Base-by-base conservation (phyloP, 1,139 yeast species). In the Candida albicans region DNA sequence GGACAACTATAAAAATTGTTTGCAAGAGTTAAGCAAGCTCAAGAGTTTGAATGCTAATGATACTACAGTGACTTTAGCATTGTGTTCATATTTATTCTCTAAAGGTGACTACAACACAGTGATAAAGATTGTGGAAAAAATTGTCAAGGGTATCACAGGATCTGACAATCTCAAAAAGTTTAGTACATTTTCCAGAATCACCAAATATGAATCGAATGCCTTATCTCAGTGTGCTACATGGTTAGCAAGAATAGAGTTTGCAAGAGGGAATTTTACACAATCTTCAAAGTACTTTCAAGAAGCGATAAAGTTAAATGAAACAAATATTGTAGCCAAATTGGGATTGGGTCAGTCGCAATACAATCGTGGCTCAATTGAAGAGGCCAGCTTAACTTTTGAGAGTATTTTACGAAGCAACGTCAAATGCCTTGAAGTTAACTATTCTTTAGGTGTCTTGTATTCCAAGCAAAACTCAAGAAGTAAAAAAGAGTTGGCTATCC, bases 321-420 rank as follows among this genome's bases (percentile, higher is more conserved):
- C 67, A 39, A 84, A 85, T 53, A 59, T 84, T 10, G 71, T 87
- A 30, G 84, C 97, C 1, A 81, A 82, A 54, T 70, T 91, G 45
- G 98, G 96, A 26, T 76, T 87, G 50, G 97, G 96, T 0, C 95
- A 89, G 61, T 81, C 96, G 3, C 93, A 89, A 58, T 77, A 84
- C 49, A 75, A 82, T 46, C 82, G 90, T 59, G 81, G 85, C 30
- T 82, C 87, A 39, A 64, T 78, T 12, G 91, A 89, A 54, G 98
- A 91, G 58, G 95, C 98, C 10, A 80, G 85, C 48, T 75, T 91
- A 52, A 84, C 96, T 0, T 86, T 87, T 58, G 98, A 93, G 59
- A 80, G 80, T 37, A 73, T 89, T 41, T 76, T 84, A 45, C 81
- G 85, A 52, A 72, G 77, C 24, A 76, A 84, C 55, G 84, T 89